These are phyloP conservation scores for Carex parvula DNA, from an alignment of 176 grass and related monocot genomes.

Conservation along the genomic window DNA sequence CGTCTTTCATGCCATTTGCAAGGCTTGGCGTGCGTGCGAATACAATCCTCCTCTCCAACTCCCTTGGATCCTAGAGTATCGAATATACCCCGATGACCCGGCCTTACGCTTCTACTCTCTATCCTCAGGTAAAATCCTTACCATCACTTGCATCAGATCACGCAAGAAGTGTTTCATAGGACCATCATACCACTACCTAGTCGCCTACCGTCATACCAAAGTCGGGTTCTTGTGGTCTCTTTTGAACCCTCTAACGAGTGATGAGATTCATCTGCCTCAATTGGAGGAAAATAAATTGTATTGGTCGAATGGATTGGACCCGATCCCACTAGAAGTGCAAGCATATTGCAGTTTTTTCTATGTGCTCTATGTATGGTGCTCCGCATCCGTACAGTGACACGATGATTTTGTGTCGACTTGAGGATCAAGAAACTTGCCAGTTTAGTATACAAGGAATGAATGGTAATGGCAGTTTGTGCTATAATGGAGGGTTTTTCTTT, in stretches of 20 bases:
- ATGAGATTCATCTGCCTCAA: neutral
- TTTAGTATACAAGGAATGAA: neutral
- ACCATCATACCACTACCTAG: neutral
- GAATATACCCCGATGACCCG: neutral
- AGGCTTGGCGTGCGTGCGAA: neutral
- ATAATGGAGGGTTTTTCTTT: neutral
- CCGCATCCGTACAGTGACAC: neutral
- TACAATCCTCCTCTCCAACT: neutral
- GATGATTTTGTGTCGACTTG: neutral
- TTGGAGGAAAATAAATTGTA: neutral
- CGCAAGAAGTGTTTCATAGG: neutral
- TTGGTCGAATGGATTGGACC: neutral
- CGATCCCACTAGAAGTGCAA: neutral
- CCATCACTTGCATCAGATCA: neutral
- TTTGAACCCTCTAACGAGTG: slow-evolving; percentile 1
- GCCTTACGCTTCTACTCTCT: neutral
- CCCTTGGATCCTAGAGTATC: neutral
- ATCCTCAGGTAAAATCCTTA: neutral
- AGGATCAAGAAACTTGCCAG: neutral
- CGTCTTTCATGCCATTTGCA: neutral
- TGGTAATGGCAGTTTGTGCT: neutral
- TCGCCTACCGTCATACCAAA: neutral
- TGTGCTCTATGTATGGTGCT: neutral
- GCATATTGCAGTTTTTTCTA: neutral
- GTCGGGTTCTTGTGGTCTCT: neutral